phyloP scores from a whole-genome alignment of 768 basidiomycete species.

The Cubamyces lactineus region DNA sequence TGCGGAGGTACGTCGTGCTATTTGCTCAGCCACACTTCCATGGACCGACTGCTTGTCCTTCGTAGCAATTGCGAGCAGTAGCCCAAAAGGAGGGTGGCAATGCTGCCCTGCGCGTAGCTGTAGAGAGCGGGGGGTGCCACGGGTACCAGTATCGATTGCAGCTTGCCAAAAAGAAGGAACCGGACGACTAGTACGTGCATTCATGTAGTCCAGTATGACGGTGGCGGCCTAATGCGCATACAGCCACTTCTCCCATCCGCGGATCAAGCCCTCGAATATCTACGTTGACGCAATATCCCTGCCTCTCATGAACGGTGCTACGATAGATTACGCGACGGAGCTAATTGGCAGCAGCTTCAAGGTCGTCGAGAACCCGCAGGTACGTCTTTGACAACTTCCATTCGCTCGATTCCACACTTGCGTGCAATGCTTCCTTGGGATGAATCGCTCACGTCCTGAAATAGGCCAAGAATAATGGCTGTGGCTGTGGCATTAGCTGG shows the following conservation, averaged over 20 bases:
- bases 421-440: neutral
- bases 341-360: slow-evolving; percentile 93
- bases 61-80: slow-evolving; percentile 77
- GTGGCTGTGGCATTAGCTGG: slow-evolving; percentile 97
- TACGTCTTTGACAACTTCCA: slow-evolving; percentile 7
- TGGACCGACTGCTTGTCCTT: neutral
- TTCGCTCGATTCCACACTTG: neutral
- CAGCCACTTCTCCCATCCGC: slow-evolving; percentile 76
- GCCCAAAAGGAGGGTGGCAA: slow-evolving; percentile 64
- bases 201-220: neutral
- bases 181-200: slow-evolving; percentile 83
- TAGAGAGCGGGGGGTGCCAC: slow-evolving; percentile 96
- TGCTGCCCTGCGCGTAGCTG: slow-evolving; percentile 77
- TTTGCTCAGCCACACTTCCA: neutral
- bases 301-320: slow-evolving; percentile 82
- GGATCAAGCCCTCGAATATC: slow-evolving; percentile 71
- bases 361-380: slow-evolving; percentile 77
- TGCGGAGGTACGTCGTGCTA: slow-evolving; percentile 58
- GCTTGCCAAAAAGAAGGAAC: slow-evolving; percentile 59
- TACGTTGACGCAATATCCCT: slow-evolving; percentile 88
- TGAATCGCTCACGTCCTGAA: neutral
- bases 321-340: slow-evolving; percentile 90
- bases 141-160: slow-evolving; percentile 97
- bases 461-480: slow-evolving; percentile 82
- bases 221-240: neutral